Base-by-base conservation (phyloP, 768 basidiomycete species). In the Russula foetens region DNA sequence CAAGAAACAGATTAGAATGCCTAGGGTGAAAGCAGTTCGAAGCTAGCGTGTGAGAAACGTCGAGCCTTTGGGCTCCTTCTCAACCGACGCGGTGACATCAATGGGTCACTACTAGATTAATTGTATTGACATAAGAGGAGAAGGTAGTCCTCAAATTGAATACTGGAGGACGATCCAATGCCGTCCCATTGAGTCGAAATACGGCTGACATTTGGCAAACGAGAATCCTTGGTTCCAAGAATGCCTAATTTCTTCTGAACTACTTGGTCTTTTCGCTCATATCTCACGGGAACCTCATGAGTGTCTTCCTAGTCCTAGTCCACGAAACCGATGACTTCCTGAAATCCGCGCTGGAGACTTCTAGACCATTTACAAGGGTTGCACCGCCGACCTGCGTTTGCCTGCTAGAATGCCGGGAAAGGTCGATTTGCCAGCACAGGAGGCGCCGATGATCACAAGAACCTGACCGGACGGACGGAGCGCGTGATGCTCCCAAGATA, bases 271-370 rank as follows among this genome's bases (percentile, higher is more conserved):
- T 88, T 53, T 86, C 77, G 63, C 90, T 91, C 96, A 98, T 98
- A 66, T 97, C 94, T 67, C 94, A 75, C 14, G 97, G 97, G 28
- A 99, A 72, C 65, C 97, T 75, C 68, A 99, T 71, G 50, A 98
- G 70, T 97, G 71, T 99, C 97, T 72, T 98, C 97, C 73, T 99
- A 96, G 70, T 99, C 96, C 46, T n/a, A n/a, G n/a, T n/a, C n/a
- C n/a, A 99, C 97, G 66, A 90, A 99, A 31, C 97, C 97, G 65
- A 88, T 84, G 6, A 98, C 88, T 84, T 83, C 70, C 84, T 86
- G 77, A 92, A 97, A 70, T 88, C 83, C 26, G 77, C 74, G 71
- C 91, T 79, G 45, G 77, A 76, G 24, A 96, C 86, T 60, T 81
- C 79, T 3, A 91, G 79, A 0, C 96, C 95, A 68, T 98, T 98